Conservation (phyloP, 305 asterid species). For the Salvia sclarea region DNA sequence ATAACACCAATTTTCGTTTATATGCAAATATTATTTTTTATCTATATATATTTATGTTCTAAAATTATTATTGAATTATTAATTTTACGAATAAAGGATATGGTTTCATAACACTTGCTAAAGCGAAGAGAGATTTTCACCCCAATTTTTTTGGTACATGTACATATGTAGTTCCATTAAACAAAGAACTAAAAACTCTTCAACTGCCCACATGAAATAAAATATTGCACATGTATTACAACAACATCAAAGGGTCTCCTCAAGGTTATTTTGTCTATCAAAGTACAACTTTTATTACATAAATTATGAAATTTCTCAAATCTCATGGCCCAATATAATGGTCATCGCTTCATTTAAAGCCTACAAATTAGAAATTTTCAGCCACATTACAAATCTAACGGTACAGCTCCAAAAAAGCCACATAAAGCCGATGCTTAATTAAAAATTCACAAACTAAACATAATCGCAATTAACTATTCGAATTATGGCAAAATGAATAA, state of each 20-base stretch:
- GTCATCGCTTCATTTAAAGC: conserved; percentile 31
- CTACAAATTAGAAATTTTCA: conserved; percentile 34
- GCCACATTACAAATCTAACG: background rate
- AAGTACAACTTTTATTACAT: background rate
- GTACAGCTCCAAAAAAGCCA: background rate
- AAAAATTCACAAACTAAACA: too few species aligned
- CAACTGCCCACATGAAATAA: conserved; percentile 31
- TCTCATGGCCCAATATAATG: conserved; percentile 3
- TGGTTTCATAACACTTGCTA: background rate
- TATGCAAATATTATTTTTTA: too few species aligned
- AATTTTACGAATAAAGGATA: too few species aligned
- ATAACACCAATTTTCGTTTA: too few species aligned
- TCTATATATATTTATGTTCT: too few species aligned
- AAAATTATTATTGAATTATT: too few species aligned
- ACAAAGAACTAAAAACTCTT: background rate
- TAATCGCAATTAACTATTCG: too few species aligned
- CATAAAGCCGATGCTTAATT: too few species aligned
- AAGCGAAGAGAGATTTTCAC: background rate
- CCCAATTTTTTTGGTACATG: background rate
- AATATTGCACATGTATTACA: conserved; percentile 14
- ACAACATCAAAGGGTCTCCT: background rate
- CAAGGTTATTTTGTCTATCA: background rate
- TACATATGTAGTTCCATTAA: background rate
- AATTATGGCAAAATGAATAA: too few species aligned
- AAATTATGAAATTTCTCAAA: background rate